Base-by-base conservation (phyloP, 106 monocot species). In the Dioscorea alata region DNA sequence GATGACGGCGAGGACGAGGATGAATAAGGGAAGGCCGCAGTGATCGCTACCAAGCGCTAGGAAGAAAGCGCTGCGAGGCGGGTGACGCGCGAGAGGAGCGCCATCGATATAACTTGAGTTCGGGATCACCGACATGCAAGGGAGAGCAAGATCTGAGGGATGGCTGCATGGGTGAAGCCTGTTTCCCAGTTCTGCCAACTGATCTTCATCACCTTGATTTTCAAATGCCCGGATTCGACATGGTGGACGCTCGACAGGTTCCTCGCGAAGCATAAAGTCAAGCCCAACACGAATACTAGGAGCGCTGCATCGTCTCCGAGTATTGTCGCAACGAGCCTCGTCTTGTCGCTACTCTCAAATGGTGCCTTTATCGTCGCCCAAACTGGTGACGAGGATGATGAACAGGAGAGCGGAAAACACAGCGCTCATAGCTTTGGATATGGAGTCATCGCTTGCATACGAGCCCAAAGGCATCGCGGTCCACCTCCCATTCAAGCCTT, bases 381-480 rank as follows among this genome's bases (percentile, higher is more conserved):
- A 77, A 13, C 89, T 89, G 33, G 78, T 83, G 60, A 70, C 59
- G 15, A 99, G 73, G 49, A 90, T 20, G 42, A 99, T 49, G 73
- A 99, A 92, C 57, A 85, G 76, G 59, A 83, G 66, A 8, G 90
- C 83, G 59, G 81, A 72, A 73, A 99, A n/a, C n/a, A n/a, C n/a
- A n/a, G n/a, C n/a, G n/a, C n/a, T n/a, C n/a, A n/a, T n/a, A n/a
- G n/a, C n/a, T n/a, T n/a, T n/a, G n/a, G n/a, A n/a, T n/a, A n/a
- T n/a, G n/a, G n/a, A n/a, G n/a, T n/a, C n/a, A n/a, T n/a, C n/a
- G n/a, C n/a, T n/a, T n/a, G n/a, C n/a, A n/a, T n/a, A n/a, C n/a
- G n/a, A n/a, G n/a, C n/a, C n/a, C n/a, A n/a, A n/a, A n/a, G n/a
- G n/a, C n/a, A n/a, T n/a, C n/a, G n/a, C n/a, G n/a, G n/a, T n/a